These are phyloP conservation scores for Clavispora fructus DNA, from an alignment of 805 yeast genomes.

Conservation along the genomic window DNA sequence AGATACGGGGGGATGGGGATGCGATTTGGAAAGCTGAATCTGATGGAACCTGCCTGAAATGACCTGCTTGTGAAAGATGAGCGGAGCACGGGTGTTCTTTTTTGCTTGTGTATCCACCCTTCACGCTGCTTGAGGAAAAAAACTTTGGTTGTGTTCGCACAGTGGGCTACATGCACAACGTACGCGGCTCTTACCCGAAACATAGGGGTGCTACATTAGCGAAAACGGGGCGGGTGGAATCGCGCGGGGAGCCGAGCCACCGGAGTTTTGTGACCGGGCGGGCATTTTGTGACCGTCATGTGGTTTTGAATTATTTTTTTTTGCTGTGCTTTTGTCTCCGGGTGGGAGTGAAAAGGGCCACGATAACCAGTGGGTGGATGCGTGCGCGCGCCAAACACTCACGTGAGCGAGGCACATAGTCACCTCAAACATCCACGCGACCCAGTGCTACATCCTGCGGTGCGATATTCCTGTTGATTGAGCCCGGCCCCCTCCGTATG, in stretches of 20 bases:
- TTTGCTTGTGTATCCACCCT: not conserved
- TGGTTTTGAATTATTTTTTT: no score
- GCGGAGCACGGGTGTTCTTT: not conserved
- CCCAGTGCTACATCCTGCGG: not conserved
- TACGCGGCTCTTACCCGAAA: constrained; percentile 1
- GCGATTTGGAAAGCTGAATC: not conserved
- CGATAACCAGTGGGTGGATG: not conserved
- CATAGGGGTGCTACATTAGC: not conserved
- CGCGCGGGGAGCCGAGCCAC: no score
- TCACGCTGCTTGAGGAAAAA: not conserved
- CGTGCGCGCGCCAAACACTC: not conserved
- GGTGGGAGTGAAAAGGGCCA: not conserved
- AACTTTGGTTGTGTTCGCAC: not conserved
- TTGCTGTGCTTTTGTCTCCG: no score
- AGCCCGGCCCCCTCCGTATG: not conserved
- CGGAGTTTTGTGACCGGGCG: no score
- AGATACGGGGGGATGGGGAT: not conserved
- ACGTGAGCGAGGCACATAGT: not conserved
- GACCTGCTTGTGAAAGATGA: not conserved
- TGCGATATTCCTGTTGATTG: no score
- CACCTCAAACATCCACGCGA: not conserved
- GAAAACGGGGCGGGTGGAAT: no score
- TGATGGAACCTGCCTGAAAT: not conserved
- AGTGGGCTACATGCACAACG: not conserved
- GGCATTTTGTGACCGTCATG: no score